Evolutionary conservation across 208 protist genomes (phyloP).

Genomic region (Trypanosoma rangeli): DNA sequence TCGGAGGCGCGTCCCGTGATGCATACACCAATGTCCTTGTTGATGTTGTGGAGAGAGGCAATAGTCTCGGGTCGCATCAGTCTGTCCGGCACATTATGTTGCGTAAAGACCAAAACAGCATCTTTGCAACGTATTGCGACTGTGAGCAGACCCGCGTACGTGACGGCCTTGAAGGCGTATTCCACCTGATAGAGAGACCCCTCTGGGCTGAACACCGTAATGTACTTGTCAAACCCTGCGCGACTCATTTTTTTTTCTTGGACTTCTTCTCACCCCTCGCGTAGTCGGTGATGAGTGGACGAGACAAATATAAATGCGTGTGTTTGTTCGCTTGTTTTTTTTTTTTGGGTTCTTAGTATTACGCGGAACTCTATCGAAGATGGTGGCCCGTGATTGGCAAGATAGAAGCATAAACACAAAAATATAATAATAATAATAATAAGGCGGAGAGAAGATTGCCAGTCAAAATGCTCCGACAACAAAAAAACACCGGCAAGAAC

Average conservation of each 20-base stretch:
- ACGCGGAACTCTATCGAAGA: not conserved
- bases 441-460: not conserved
- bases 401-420: not conserved
- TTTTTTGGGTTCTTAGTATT: not conserved
- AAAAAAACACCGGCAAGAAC: too few species aligned
- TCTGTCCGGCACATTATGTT: slow-evolving; percentile 98
- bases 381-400: not conserved
- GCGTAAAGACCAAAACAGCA: slow-evolving; percentile 93
- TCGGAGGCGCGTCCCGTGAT: slow-evolving; percentile 95
- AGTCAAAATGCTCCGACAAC: too few species aligned
- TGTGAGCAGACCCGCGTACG: slow-evolving; percentile 94
- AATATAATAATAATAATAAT: not conserved
- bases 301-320: not conserved
- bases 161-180: slow-evolving; percentile 99
- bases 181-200: slow-evolving; percentile 99
- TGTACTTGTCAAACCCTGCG: slow-evolving; percentile 97
- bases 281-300: not conserved
- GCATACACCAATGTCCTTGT: slow-evolving; percentile 93
- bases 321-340: not conserved
- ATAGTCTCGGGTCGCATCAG: slow-evolving; percentile 96
- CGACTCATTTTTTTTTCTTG: slow-evolving; percentile 47
- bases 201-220: slow-evolving; percentile 99
- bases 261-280: not conserved
- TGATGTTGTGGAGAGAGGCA: slow-evolving; percentile 95
- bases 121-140: slow-evolving; percentile 96